Percentiles rank a stretch among this genome's conserved stretches.
Evolutionary conservation across 176 grass and related monocot species (phyloP).

Genomic region (Rhynchospora tenuis): DNA sequence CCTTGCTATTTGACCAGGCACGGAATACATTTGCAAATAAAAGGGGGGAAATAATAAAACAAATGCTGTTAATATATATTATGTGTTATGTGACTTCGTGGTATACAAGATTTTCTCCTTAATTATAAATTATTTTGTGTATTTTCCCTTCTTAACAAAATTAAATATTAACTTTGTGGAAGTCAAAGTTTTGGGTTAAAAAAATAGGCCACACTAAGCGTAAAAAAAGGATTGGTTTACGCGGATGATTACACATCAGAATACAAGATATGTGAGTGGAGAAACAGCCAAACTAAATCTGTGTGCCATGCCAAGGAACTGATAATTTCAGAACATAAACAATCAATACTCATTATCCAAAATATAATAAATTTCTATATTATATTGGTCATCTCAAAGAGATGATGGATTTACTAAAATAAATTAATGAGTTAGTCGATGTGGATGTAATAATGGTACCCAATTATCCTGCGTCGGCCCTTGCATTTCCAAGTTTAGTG

Average conservation of each 20-base stretch:
- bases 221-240: neutral
- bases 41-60: neutral
- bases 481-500: neutral
- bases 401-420: neutral
- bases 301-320: neutral
- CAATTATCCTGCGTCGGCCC: neutral
- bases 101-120: neutral
- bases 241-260: too few species aligned
- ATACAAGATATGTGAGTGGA: neutral
- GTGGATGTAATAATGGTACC: neutral
- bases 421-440: neutral
- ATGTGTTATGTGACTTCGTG: too few species aligned
- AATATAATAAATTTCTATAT: neutral
- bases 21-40: neutral
- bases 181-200: neutral
- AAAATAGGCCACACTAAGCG: neutral
- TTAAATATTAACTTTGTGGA: neutral
- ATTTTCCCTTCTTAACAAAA: neutral
- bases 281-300: neutral
- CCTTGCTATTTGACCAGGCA: neutral
- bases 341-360: neutral
- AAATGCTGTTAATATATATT: neutral
- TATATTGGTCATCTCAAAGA: neutral
- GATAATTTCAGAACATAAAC: neutral
- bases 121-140: neutral